phyloP scores from a whole-genome alignment of 2,329 filamentous ascomycete species.

The Polychaeton citri region DNA sequence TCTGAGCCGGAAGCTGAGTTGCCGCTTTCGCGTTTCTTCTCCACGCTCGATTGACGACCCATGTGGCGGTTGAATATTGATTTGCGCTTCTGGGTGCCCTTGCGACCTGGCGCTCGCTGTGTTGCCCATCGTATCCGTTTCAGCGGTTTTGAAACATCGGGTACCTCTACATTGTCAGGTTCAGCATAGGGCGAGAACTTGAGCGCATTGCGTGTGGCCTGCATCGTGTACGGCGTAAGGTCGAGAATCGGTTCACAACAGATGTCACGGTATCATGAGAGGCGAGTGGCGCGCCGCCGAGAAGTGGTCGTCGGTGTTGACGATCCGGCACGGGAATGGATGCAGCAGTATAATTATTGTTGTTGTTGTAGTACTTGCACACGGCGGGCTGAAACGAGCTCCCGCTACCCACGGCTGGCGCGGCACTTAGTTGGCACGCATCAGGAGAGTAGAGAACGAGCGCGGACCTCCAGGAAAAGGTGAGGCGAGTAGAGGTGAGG shows the following conservation, averaged over 20 bases:
- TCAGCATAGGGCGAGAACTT: background rate
- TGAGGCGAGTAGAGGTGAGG: background rate
- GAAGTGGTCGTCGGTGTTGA: too few relatives aligned
- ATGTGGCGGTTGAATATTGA: slow-evolving; percentile 60
- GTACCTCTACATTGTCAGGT: background rate
- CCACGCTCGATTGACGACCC: slow-evolving; percentile 11
- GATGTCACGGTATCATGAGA: background rate
- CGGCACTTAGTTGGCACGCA: background rate
- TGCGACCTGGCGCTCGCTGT: slow-evolving; percentile 66
- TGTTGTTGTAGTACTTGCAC: too few relatives aligned
- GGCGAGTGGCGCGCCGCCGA: background rate
- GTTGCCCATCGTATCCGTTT: slow-evolving; percentile 93
- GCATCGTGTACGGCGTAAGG: background rate
- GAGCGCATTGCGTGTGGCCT: background rate
- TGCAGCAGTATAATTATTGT: too few relatives aligned
- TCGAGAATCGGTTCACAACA: background rate
- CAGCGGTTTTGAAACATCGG: slow-evolving; percentile 28
- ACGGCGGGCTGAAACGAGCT: background rate
- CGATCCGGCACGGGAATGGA: too few relatives aligned
- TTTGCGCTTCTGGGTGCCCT: slow-evolving; percentile 63
- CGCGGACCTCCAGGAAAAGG: background rate
- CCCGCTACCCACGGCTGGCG: background rate
- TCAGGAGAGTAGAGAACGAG: background rate
- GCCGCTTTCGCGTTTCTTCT: slow-evolving; percentile 29
- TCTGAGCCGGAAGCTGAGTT: background rate